Percentiles rank a stretch among this genome's conserved stretches.
These are phyloP conservation scores for Pachysandra terminalis DNA, from an alignment of 164 flowering plant genomes.

Conservation along the genomic window DNA sequence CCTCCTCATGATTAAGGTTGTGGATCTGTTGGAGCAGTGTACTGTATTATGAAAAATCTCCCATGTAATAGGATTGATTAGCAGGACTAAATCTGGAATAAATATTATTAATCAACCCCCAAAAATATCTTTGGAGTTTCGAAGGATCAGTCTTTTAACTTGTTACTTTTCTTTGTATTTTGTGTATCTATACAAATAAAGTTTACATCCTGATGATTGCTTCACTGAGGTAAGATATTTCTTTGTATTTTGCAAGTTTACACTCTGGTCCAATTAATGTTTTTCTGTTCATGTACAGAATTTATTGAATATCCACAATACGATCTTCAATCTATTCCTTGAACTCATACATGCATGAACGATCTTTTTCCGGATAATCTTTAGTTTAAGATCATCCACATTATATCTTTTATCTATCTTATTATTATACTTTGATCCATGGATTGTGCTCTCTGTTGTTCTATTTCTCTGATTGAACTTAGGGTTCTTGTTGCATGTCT, in stretches of 20 bases:
- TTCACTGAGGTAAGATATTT: background rate
- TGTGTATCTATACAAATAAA: background rate
- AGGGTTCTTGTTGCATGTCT: background rate
- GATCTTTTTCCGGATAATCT: background rate
- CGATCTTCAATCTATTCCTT: background rate
- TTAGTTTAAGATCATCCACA: background rate
- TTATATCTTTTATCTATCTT: background rate
- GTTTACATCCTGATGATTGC: background rate
- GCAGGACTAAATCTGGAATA: background rate
- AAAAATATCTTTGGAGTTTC: background rate
- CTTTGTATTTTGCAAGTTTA: background rate
- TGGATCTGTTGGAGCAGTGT: background rate
- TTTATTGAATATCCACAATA: background rate
- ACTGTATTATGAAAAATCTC: background rate
- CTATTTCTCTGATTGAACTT: background rate
- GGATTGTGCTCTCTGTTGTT: background rate
- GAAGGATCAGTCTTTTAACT: background rate
- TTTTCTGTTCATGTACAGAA: background rate
- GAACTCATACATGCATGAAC: background rate
- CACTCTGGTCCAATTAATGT: background rate
- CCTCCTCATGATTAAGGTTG: background rate
- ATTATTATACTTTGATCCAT: background rate
- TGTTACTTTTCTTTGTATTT: background rate
- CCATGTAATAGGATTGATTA: background rate
- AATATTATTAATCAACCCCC: background rate